Conservation (phyloP, 305 asterid species). For the Fraxinus xanthoxyloides region DNA sequence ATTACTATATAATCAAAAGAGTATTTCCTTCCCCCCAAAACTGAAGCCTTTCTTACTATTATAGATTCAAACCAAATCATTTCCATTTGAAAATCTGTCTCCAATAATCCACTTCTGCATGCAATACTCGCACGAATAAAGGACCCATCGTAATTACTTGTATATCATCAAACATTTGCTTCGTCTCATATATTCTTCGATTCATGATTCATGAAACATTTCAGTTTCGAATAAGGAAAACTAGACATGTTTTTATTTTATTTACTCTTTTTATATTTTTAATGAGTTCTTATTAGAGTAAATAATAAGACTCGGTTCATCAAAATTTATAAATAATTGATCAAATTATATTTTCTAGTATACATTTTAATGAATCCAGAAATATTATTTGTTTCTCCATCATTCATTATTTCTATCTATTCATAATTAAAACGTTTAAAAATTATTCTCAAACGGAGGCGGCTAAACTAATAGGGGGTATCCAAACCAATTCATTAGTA, state of each 20-base stretch:
- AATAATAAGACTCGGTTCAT: neutral
- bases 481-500: neutral
- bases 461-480: neutral
- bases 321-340: too few relatives aligned
- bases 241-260: neutral
- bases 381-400: neutral
- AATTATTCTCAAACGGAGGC: neutral
- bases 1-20: constrained; percentile 50
- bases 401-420: neutral
- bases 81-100: constrained; percentile 78
- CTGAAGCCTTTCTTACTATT: constrained; percentile 12
- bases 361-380: neutral
- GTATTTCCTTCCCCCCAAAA: constrained; percentile 29
- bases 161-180: neutral
- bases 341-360: too few relatives aligned
- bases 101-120: constrained; percentile 57
- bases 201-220: neutral
- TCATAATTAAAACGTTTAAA: neutral
- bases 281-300: too few relatives aligned
- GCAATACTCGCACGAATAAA: constrained; percentile 41
- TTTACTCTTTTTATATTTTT: neutral
- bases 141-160: constrained; percentile 8
- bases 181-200: neutral
- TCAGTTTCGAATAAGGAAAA: constrained; percentile 1
- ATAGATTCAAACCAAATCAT: constrained; percentile 64